A percentile compares a stretch with the other conserved stretches of the same genome.
Conservation (phyloP, 2,329 filamentous ascomycete genomes). For the Aspergillus arachidicola region DNA sequence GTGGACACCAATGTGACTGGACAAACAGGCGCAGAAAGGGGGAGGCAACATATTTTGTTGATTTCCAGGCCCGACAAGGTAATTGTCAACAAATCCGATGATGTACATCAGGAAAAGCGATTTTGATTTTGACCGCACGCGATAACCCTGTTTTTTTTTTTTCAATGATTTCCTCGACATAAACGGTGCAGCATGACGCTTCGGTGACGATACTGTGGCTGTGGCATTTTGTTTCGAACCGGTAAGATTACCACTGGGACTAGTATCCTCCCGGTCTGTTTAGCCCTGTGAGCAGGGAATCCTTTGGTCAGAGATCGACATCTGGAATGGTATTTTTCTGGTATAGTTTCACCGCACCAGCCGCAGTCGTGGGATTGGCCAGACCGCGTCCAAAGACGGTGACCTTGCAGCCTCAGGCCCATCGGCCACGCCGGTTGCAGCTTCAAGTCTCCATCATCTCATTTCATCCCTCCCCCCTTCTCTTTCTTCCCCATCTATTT, state of each 20-base stretch:
- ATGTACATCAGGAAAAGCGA: background rate
- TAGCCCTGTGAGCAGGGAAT: background rate
- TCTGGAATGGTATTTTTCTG: conserved; percentile 1
- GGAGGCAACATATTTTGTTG: conserved; percentile 15
- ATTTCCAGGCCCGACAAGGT: background rate
- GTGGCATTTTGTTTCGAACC: background rate
- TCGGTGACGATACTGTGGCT: background rate
- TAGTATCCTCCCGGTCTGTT: background rate
- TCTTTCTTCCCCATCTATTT: conserved; percentile 13
- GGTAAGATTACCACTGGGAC: background rate
- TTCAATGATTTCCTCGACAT: background rate
- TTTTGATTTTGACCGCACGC: background rate
- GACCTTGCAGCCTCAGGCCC: conserved; percentile 22
- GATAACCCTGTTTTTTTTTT: background rate
- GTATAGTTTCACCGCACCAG: conserved; percentile 3
- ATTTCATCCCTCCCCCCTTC: conserved; percentile 13
- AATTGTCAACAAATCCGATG: conserved; percentile 13
- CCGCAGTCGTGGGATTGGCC: conserved; percentile 14
- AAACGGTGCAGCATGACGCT: background rate
- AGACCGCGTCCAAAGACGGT: conserved; percentile 22
- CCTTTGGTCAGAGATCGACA: background rate
- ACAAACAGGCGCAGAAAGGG: conserved; percentile 11
- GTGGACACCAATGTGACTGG: conserved; percentile 22
- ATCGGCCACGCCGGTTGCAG: conserved; percentile 12
- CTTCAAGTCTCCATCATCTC: conserved; percentile 13